phyloP scores from a whole-genome alignment of 2,329 filamentous ascomycete genomes.

The Scedosporium boydii region DNA sequence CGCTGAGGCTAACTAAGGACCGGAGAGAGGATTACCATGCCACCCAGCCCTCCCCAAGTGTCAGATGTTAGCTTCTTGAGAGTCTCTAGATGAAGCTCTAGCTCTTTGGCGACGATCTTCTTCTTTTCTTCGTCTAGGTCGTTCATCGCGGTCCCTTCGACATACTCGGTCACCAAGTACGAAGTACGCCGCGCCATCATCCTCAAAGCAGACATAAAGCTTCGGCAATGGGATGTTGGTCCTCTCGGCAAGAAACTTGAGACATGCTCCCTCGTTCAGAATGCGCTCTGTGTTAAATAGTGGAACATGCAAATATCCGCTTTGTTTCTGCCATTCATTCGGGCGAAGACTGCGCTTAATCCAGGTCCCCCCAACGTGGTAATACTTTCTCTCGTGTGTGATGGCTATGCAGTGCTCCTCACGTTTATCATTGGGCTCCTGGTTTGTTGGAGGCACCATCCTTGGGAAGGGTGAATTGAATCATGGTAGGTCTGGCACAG shows the following conservation, averaged over 20 bases:
- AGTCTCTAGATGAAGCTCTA: constrained; percentile 8
- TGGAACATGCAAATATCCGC: constrained; percentile 7
- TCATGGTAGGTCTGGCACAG: too few relatives aligned
- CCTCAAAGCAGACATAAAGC: not conserved
- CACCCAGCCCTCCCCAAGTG: constrained; percentile 11
- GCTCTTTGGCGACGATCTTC: not conserved
- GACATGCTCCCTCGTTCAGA: not conserved
- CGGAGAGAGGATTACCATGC: constrained; percentile 6
- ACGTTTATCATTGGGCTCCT: too few relatives aligned
- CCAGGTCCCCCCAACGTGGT: not conserved
- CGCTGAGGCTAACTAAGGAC: too few relatives aligned
- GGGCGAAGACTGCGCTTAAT: constrained; percentile 12
- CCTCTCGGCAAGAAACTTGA: not conserved
- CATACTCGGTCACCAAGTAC: constrained; percentile 11
- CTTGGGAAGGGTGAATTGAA: too few relatives aligned
- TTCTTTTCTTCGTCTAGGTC: constrained; percentile 4
- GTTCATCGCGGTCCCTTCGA: constrained; percentile 11
- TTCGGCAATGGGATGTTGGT: not conserved
- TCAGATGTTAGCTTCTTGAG: constrained; percentile 10
- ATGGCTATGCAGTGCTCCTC: too few relatives aligned
- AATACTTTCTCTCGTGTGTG: too few relatives aligned
- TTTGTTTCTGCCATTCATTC: constrained; percentile 10
- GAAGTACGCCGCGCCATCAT: constrained; percentile 11
- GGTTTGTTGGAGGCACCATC: too few relatives aligned
- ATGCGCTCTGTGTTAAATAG: constrained; percentile 9